Percentiles rank a stretch among this genome's conserved stretches.
Evolutionary conservation across 2,329 filamentous ascomycete genomes (phyloP).

Genomic region (Emydomyces testavorans): DNA sequence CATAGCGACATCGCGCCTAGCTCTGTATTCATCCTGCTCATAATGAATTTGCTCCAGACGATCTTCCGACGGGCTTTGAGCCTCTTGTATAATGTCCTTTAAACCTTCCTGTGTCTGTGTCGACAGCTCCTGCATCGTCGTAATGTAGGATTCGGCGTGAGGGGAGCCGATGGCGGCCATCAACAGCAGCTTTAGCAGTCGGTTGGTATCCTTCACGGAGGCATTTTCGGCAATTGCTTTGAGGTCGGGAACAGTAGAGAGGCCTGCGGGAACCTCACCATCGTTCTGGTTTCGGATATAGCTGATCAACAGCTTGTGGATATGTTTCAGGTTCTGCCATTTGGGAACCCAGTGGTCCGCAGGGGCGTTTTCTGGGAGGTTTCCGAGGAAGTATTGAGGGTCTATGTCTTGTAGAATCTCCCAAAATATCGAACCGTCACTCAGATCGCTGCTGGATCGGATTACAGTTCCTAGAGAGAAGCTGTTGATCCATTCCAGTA

Average conservation of each 20-base stretch:
- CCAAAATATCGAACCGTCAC: constrained; percentile 37
- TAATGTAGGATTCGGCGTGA: constrained; percentile 45
- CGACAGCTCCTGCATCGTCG: constrained; percentile 35
- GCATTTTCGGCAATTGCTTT: constrained; percentile 37
- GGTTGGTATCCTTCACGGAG: constrained; percentile 34
- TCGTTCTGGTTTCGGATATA: constrained; percentile 38
- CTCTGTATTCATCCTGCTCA: constrained; percentile 24
- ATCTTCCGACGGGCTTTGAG: constrained; percentile 33
- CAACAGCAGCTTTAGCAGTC: constrained; percentile 53
- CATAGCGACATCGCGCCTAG: constrained; percentile 28
- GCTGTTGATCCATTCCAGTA: constrained; percentile 40
- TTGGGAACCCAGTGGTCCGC: constrained; percentile 39
- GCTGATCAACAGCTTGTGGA: constrained; percentile 36
- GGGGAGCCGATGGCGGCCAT: constrained; percentile 52
- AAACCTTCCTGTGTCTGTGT: constrained; percentile 36
- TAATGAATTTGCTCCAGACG: constrained; percentile 29
- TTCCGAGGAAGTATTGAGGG: constrained; percentile 38
- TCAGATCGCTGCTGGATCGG: constrained; percentile 33
- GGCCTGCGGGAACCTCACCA: constrained; percentile 32
- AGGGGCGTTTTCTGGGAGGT: constrained; percentile 35
- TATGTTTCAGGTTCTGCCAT: constrained; percentile 40
- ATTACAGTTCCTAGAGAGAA: constrained; percentile 35
- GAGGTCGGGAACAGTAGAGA: constrained; percentile 36
- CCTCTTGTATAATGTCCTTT: constrained; percentile 39
- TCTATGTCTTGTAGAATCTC: constrained; percentile 41